A percentile compares a stretch with the other conserved stretches of the same genome.
These are phyloP conservation scores for Mollisia scopiformis DNA, from an alignment of 2,329 filamentous ascomycete genomes.

Conservation along the genomic window DNA sequence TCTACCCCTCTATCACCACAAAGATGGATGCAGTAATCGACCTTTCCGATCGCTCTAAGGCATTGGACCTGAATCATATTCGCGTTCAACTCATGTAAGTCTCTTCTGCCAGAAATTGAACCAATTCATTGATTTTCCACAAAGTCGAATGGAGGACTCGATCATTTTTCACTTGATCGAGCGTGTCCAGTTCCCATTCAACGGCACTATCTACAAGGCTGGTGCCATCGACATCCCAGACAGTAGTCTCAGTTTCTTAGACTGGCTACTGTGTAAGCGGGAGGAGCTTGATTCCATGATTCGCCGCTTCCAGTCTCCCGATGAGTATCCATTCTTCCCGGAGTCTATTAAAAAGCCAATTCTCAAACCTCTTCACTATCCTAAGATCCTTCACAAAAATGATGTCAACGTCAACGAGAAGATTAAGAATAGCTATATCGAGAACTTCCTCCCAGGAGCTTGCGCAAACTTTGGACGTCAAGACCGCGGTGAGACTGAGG, in stretches of 20 bases:
- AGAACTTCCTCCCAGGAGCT: conserved; percentile 79
- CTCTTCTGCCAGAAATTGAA: not conserved
- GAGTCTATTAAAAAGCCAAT: conserved; percentile 78
- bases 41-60: conserved; percentile 80
- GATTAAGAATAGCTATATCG: conserved; percentile 84
- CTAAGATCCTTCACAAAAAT: conserved; percentile 84
- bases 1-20: conserved; percentile 3
- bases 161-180: conserved; percentile 98
- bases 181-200: conserved; percentile 94
- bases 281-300: conserved; percentile 91
- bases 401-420: conserved; percentile 86
- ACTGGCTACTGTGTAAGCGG: conserved; percentile 91
- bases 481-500: conserved; percentile 82
- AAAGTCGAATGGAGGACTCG: conserved; percentile 92
- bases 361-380: conserved; percentile 86
- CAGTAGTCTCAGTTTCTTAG: conserved; percentile 78
- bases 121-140: conserved; percentile 1
- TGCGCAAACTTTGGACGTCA: conserved; percentile 77
- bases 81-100: conserved; percentile 89
- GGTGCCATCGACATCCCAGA: conserved; percentile 80
- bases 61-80: conserved; percentile 88
- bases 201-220: conserved; percentile 81
- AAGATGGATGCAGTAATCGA: conserved; percentile 91
- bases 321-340: conserved; percentile 98
- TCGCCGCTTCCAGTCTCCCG: conserved; percentile 91